Percentiles rank a stretch among this genome's conserved stretches.
These are phyloP conservation scores for Marchantia paleacea DNA, from an alignment of 225 moss, liverwort and hornwort species.

Conservation along the genomic window DNA sequence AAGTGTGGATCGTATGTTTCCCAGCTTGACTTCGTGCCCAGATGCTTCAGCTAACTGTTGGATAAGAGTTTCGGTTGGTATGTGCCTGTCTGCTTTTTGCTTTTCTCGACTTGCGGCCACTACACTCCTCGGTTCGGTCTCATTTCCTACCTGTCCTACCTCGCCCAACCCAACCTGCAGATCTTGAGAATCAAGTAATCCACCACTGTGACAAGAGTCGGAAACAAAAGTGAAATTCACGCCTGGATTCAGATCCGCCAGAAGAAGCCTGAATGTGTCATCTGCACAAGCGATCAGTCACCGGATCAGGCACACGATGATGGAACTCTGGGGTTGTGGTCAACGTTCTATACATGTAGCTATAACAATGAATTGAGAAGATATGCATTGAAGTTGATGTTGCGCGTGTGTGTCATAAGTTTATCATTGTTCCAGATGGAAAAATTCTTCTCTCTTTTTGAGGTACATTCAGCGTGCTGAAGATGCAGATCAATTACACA, in stretches of 20 bases:
- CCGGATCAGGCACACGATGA: background rate
- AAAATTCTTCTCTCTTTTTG: no score
- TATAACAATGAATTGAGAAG: no score
- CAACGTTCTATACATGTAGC: no score
- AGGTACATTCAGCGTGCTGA: no score
- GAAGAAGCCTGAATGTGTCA: slow-evolving; percentile 66
- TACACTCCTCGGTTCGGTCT: background rate
- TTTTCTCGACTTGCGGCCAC: background rate
- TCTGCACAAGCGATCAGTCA: slow-evolving; percentile 37
- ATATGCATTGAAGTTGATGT: no score
- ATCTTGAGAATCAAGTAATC: slow-evolving; percentile 62
- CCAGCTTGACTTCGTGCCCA: slow-evolving; percentile 42
- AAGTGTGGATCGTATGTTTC: slow-evolving; percentile 49
- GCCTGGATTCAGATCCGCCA: slow-evolving; percentile 56
- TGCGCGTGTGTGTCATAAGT: no score
- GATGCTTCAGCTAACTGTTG: slow-evolving; percentile 42
- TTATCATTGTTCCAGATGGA: no score
- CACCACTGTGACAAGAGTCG: slow-evolving; percentile 83
- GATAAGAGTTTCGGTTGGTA: slow-evolving; percentile 40
- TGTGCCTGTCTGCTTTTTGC: slow-evolving; percentile 26
- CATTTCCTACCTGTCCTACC: slow-evolving; percentile 14
- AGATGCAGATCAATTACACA: no score
- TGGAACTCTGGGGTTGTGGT: background rate
- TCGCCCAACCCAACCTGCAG: slow-evolving; percentile 59
- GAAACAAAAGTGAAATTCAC: slow-evolving; percentile 74